Evolutionary conservation across 2,329 filamentous ascomycete genomes (phyloP), one percentile per base, ranked within the genome.

Genomic region (Colletotrichum sp.): DNA sequence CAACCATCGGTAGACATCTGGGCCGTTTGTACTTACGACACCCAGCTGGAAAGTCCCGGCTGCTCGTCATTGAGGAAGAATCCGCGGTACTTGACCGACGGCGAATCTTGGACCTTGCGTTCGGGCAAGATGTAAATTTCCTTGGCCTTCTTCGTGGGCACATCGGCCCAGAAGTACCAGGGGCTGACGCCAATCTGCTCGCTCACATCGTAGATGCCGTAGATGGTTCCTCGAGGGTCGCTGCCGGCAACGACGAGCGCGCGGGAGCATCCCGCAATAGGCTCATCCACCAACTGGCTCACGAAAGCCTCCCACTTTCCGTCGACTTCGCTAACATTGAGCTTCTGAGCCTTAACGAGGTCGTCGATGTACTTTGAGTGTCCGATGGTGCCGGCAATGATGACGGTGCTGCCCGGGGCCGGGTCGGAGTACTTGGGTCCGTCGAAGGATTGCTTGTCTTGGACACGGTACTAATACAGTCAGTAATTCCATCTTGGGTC

Each of bases 161-260:
- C 90, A 80, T 94, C 93, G 8, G 92, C 91, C 87, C 91, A 94
- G 85, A 89, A 94, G 83, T 94, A 90, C 91, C 92, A 94, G 56
- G 92, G 93, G 36, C 91, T 93, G 15, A 95, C 92, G 30, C 93
- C 93, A 73, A 95, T 94, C 81, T 95, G 93, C 83, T 94, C 93
- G 26, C 91, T 93, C 64, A 95, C 83, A 77, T 93, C 92, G 83
- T 95, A 95, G 24, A 94, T 85, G 13, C 93, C 93, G 79, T 90
- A 95, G 70, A 95, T 94, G 3, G 92, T 90, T 16, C 92, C 92
- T 76, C 93, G 87, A 4, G 86, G 83, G 81, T 95, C 93, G 80
- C 90, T 93, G 13, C 92, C 93, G 36, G 90, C 92, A 81, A 95
- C 92, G 2, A 95, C 90, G 21, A 95, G 85, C 2, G 93, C 93